phyloP scores from a whole-genome alignment of 2,329 filamentous ascomycete species.

The Claviceps sp. region DNA sequence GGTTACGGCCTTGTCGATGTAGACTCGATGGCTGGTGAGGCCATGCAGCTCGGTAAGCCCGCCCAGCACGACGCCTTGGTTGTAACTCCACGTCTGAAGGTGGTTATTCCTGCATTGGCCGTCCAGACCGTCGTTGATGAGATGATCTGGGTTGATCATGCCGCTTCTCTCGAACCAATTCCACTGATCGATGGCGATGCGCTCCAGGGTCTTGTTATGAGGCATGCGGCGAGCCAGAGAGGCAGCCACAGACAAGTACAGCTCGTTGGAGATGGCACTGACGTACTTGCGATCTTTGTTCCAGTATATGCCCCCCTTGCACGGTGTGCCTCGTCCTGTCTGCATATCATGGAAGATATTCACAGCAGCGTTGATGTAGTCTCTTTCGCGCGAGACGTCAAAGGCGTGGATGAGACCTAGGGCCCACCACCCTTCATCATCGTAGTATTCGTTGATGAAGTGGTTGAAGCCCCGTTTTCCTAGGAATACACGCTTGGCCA shows the following conservation, averaged over 20 bases:
- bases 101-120: conserved; percentile 37
- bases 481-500: conserved; percentile 22
- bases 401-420: conserved; percentile 43
- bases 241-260: conserved; percentile 40
- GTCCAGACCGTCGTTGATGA: conserved; percentile 41
- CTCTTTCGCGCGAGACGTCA: conserved; percentile 36
- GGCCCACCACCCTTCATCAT: conserved; percentile 53
- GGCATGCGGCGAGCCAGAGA: conserved; percentile 37
- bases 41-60: conserved; percentile 37
- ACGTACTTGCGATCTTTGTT: conserved; percentile 37
- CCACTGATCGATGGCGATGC: conserved; percentile 38
- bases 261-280: conserved; percentile 44
- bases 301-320: conserved; percentile 44
- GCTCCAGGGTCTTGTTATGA: conserved; percentile 26
- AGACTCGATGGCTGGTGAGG: conserved; percentile 27
- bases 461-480: conserved; percentile 19
- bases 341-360: conserved; percentile 44
- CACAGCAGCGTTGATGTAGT: conserved; percentile 40
- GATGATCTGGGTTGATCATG: conserved; percentile 35
- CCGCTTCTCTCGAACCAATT: conserved; percentile 37
- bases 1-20: conserved; percentile 27
- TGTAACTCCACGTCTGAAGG: conserved; percentile 39
- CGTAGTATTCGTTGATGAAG: conserved; percentile 41
- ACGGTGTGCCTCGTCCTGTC: conserved; percentile 30
- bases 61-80: conserved; percentile 45